Conservation (phyloP, 1,284 basidiomycete genomes). For the Pholiota adiposa region DNA sequence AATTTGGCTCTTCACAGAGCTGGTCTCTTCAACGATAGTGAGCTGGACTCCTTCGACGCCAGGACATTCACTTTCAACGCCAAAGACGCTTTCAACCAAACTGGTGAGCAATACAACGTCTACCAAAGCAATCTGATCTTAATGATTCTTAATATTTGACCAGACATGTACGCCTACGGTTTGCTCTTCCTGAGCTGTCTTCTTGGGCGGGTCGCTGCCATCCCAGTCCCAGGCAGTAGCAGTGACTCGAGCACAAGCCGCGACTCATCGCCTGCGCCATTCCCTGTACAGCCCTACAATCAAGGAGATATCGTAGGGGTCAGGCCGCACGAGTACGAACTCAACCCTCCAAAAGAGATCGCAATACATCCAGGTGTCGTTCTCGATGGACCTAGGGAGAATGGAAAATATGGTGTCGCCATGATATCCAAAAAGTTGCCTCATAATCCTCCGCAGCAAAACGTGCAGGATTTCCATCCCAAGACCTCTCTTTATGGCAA, state of each 20-base stretch:
- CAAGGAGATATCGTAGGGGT: slow-evolving; percentile 22
- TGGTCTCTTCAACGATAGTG: slow-evolving; percentile 21
- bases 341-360: slow-evolving; percentile 12
- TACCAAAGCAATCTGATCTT: not conserved
- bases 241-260: not conserved
- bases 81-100: not conserved
- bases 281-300: slow-evolving; percentile 4
- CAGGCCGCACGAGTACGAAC: slow-evolving; percentile 16
- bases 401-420: slow-evolving; percentile 20
- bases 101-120: not conserved
- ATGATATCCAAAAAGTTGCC: slow-evolving; percentile 28
- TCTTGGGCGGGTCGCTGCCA: not conserved
- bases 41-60: slow-evolving; percentile 21
- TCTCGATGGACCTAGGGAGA: slow-evolving; percentile 14
- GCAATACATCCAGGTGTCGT: slow-evolving; percentile 28
- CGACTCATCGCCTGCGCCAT: not conserved
- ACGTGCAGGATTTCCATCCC: slow-evolving; percentile 19
- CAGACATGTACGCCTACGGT: not conserved
- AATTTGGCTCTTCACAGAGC: slow-evolving; percentile 17
- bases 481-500: slow-evolving; percentile 20
- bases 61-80: not conserved
- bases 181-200: not conserved
- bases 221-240: slow-evolving; percentile 4
- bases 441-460: slow-evolving; percentile 21
- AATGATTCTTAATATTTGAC: not conserved